A percentile compares a stretch with the other conserved stretches of the same genome.
Evolutionary conservation across 73 alveolate species (phyloP).

Genomic region (Durusdinium trenchii): DNA sequence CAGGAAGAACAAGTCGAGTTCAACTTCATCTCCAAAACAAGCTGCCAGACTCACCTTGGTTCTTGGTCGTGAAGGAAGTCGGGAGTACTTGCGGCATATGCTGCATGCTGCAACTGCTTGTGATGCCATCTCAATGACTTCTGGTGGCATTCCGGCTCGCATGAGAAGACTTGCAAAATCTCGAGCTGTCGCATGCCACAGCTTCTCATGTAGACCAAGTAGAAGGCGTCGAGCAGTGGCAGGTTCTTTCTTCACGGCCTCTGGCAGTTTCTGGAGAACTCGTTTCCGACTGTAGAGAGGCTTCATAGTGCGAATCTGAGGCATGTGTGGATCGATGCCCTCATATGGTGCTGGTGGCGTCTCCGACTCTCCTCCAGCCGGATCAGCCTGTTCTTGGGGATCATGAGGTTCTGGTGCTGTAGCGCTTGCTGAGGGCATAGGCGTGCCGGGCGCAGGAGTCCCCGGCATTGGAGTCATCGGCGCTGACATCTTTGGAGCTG

Average conservation of each 20-base stretch:
- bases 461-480: too few relatives aligned
- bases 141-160: background rate
- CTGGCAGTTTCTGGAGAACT: background rate
- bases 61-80: background rate
- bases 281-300: background rate
- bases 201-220: background rate
- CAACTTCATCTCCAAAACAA: background rate
- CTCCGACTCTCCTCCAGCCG: too few relatives aligned
- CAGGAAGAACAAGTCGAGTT: background rate
- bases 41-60: background rate
- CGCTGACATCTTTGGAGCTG: too few relatives aligned
- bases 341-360: too few relatives aligned
- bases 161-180: background rate
- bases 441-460: too few relatives aligned
- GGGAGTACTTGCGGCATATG: background rate
- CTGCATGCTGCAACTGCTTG: background rate
- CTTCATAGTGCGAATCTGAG: too few relatives aligned
- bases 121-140: background rate
- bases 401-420: too few relatives aligned
- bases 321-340: too few relatives aligned
- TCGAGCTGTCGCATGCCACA: background rate
- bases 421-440: too few relatives aligned
- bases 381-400: too few relatives aligned
- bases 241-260: background rate
- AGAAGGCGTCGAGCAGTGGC: background rate